phyloP scores from a whole-genome alignment of 164 flowering plant genomes.

The Chimonanthus salicifolius region DNA sequence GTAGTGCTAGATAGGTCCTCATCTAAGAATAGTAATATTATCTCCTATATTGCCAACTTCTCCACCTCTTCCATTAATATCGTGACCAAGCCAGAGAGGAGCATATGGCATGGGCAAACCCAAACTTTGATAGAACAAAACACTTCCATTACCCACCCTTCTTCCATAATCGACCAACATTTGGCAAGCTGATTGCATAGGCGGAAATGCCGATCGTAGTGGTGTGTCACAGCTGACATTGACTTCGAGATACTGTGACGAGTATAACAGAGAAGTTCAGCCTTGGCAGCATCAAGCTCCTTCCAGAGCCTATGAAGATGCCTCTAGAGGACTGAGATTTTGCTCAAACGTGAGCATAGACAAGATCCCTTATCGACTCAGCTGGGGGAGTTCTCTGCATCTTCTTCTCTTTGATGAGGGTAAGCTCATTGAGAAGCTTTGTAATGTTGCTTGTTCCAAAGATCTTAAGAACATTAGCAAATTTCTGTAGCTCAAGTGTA shows the following conservation, averaged over 20 bases:
- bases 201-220: slow-evolving; percentile 23
- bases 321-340: slow-evolving; percentile 55
- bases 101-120: slow-evolving; percentile 25
- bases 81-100: slow-evolving; percentile 36
- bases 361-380: slow-evolving; percentile 66
- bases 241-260: slow-evolving; percentile 32
- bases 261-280: slow-evolving; percentile 54
- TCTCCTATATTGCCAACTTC: slow-evolving; percentile 10
- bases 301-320: slow-evolving; percentile 53
- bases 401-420: slow-evolving; percentile 60
- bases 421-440: slow-evolving; percentile 56
- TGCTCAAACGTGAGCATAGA: slow-evolving; percentile 70
- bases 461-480: slow-evolving; percentile 64
- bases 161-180: slow-evolving; percentile 9
- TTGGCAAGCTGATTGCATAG: slow-evolving; percentile 29
- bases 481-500: slow-evolving; percentile 65
- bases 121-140: slow-evolving; percentile 16
- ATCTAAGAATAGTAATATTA: background rate
- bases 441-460: slow-evolving; percentile 74
- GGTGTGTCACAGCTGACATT: background rate
- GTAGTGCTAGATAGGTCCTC: too few relatives aligned
- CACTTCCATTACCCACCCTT: slow-evolving; percentile 18
- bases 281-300: slow-evolving; percentile 64
- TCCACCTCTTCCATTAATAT: slow-evolving; percentile 16
- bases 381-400: slow-evolving; percentile 66